Evolutionary conservation across 2,329 filamentous ascomycete genomes (phyloP).

Genomic region (Talaromyces sp.): DNA sequence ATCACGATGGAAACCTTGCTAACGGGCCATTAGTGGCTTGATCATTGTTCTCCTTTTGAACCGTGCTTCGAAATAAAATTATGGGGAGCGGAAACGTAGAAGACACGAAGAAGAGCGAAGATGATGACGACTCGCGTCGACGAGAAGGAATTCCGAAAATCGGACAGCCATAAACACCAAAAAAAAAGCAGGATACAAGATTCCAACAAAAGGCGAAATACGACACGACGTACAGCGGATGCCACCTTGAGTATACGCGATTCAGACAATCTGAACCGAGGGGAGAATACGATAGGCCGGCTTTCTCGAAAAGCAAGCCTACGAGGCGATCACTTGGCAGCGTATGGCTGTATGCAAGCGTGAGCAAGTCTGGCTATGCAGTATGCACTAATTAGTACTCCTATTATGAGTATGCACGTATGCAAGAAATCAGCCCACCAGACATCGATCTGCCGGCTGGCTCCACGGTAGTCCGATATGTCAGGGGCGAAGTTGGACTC

Average conservation of each 20-base stretch:
- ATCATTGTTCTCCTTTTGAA: background rate
- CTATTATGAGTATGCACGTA: background rate
- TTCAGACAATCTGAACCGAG: background rate
- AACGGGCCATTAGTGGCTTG: background rate
- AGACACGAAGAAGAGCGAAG: background rate
- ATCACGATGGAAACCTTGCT: background rate
- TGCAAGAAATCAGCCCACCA: background rate
- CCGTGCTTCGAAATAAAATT: background rate
- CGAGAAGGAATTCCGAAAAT: background rate
- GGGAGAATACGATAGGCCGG: background rate
- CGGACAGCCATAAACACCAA: background rate
- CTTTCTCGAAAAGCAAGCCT: background rate
- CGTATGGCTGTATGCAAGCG: background rate
- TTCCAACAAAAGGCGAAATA: background rate
- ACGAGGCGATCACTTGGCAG: background rate
- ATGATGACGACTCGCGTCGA: background rate
- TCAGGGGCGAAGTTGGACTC: background rate
- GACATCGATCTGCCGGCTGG: background rate
- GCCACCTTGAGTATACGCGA: background rate
- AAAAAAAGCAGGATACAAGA: background rate
- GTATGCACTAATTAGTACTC: too few species aligned
- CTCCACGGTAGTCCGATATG: background rate
- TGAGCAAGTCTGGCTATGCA: background rate
- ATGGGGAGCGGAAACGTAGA: background rate
- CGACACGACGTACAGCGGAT: background rate